Conservation (phyloP, 2,329 filamentous ascomycete genomes). For the Pezicula neosporulosa region DNA sequence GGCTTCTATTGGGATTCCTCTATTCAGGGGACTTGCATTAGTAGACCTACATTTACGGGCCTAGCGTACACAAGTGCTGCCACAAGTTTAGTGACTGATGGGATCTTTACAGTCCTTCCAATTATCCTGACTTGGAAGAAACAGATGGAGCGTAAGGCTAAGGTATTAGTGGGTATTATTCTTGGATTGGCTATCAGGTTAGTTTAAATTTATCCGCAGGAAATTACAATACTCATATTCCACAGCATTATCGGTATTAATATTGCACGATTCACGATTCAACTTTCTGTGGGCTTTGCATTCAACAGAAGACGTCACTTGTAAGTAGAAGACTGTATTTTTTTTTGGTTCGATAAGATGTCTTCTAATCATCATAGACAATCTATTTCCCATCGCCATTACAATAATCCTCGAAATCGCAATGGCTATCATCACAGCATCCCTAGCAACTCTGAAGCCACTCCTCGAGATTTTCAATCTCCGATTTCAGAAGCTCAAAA, state of each 20-base stretch:
- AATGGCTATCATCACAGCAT: too few species aligned
- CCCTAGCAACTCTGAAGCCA: too few species aligned
- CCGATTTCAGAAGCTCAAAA: too few species aligned
- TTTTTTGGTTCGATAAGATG: too few species aligned
- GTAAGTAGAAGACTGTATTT: neutral
- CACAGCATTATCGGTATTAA: neutral
- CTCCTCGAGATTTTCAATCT: too few species aligned
- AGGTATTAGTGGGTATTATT: neutral
- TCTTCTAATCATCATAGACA: too few species aligned
- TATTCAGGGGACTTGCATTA: neutral
- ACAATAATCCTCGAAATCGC: too few species aligned
- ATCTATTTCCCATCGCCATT: too few species aligned
- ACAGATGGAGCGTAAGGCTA: neutral
- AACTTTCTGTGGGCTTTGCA: neutral
- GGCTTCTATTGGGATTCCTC: neutral
- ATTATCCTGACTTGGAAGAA: neutral
- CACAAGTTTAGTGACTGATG: neutral
- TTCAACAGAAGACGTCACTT: neutral
- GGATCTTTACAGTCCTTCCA: neutral
- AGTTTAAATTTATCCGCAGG: neutral
- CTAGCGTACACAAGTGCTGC: neutral
- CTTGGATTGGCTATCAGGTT: neutral
- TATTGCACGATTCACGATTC: neutral
- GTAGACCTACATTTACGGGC: neutral
- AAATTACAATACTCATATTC: neutral